A percentile compares a stretch with the other conserved stretches of the same genome.
Conservation (phyloP, 768 basidiomycete genomes). For the Paxillus involutus region DNA sequence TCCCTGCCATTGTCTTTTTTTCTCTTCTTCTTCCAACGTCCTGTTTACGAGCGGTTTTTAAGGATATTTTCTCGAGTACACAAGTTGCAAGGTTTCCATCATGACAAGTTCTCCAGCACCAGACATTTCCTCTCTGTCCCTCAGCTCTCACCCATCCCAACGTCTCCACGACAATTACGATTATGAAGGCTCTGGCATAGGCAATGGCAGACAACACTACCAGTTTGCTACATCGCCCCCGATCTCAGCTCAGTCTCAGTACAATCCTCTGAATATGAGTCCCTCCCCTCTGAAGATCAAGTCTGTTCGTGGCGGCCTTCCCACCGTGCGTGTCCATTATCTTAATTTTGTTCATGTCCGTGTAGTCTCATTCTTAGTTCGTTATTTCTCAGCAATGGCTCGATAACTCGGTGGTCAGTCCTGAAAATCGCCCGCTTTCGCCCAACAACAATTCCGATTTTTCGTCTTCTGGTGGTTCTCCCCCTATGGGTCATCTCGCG, state of each 20-base stretch:
- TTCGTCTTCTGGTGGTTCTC: conserved; percentile 84
- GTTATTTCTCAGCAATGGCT: conserved; percentile 74
- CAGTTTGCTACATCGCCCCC: conserved; percentile 66
- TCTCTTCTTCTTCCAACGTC: conserved; percentile 28
- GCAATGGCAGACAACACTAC: conserved; percentile 57
- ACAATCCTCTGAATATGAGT: conserved; percentile 52
- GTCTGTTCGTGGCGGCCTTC: conserved; percentile 65
- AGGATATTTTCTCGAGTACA: conserved; percentile 12
- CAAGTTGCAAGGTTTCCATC: conserved; percentile 33
- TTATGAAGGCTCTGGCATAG: conserved; percentile 62
- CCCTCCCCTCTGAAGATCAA: conserved; percentile 79
- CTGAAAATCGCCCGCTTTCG: conserved; percentile 80
- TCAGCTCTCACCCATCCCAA: conserved; percentile 61
- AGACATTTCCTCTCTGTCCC: conserved; percentile 75
- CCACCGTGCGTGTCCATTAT: conserved; percentile 54
- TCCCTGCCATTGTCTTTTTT: conserved; percentile 28
- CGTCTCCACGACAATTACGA: conserved; percentile 87
- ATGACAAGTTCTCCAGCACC: conserved; percentile 80
- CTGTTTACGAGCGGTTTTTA: conserved; percentile 32
- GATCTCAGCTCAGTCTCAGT: conserved; percentile 53
- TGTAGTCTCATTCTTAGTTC: conserved; percentile 23
- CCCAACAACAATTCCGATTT: conserved; percentile 88
- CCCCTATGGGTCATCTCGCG: conserved; percentile 50
- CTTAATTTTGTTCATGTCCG: conserved; percentile 19
- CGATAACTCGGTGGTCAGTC: conserved; percentile 49